Conservation (phyloP, 2,329 filamentous ascomycete species). For the Diaporthe sp. region DNA sequence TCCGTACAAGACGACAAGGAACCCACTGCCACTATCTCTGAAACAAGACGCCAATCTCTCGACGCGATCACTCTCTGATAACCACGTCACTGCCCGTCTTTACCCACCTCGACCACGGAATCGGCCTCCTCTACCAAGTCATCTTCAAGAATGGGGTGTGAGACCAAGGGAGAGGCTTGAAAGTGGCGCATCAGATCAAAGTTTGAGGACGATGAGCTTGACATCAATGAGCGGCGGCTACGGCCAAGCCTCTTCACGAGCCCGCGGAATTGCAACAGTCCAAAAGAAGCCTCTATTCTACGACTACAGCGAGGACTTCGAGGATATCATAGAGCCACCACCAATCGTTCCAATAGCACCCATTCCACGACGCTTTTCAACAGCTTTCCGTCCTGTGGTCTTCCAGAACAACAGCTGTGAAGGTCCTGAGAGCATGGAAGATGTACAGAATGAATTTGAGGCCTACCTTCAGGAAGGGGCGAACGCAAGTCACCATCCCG, state of each 20-base stretch:
- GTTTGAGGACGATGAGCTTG: slow-evolving; percentile 61
- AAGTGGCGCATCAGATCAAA: slow-evolving; percentile 55
- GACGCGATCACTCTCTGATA: slow-evolving; percentile 52
- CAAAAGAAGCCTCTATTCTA: slow-evolving; percentile 61
- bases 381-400: background rate
- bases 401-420: background rate
- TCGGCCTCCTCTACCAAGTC: slow-evolving; percentile 52
- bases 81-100: slow-evolving; percentile 32
- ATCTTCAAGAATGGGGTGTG: slow-evolving; percentile 51
- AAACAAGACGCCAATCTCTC: slow-evolving; percentile 59
- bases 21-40: slow-evolving; percentile 55
- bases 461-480: slow-evolving; percentile 30
- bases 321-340: slow-evolving; percentile 46
- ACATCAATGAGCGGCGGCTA: slow-evolving; percentile 67
- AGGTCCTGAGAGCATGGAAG: slow-evolving; percentile 11
- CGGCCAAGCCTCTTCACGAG: slow-evolving; percentile 47
- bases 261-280: slow-evolving; percentile 43
- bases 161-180: slow-evolving; percentile 51
- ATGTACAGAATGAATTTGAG: slow-evolving; percentile 26
- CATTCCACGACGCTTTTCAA: slow-evolving; percentile 46
- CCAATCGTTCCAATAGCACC: slow-evolving; percentile 50
- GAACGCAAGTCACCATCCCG: slow-evolving; percentile 6
- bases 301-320: slow-evolving; percentile 67
- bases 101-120: slow-evolving; percentile 42
- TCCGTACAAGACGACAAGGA: slow-evolving; percentile 51